Conservation (phyloP, 768 basidiomycete genomes). For the Cubamyces sp. region DNA sequence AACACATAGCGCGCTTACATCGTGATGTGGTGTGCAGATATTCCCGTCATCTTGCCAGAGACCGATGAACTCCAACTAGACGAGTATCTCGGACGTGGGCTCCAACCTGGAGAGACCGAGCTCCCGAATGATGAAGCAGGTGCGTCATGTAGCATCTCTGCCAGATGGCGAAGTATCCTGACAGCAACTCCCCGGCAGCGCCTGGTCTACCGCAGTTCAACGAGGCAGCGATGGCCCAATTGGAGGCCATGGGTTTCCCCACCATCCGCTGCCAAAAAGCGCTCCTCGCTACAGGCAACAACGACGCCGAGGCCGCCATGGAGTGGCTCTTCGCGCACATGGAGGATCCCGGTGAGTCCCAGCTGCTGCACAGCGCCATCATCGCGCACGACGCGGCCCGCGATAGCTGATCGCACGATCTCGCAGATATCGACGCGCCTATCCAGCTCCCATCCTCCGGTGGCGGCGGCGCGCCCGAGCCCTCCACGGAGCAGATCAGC, state of each 20-base stretch:
- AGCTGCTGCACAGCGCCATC: background rate
- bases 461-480: slow-evolving; percentile 49
- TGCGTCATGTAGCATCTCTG: slow-evolving; percentile 20
- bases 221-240: slow-evolving; percentile 68
- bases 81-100: slow-evolving; percentile 67
- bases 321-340: slow-evolving; percentile 95
- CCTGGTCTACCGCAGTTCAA: slow-evolving; percentile 69
- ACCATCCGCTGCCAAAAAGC: slow-evolving; percentile 86
- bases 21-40: slow-evolving; percentile 62
- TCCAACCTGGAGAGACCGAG: slow-evolving; percentile 58
- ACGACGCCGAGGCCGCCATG: slow-evolving; percentile 82
- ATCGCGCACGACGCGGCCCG: background rate
- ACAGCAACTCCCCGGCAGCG: slow-evolving; percentile 27
- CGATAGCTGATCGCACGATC: too few relatives aligned
- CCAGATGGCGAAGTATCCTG: background rate
- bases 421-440: slow-evolving; percentile 83
- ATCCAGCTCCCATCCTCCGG: slow-evolving; percentile 44
- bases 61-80: slow-evolving; percentile 64
- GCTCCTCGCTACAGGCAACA: slow-evolving; percentile 82
- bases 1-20: background rate
- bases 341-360: slow-evolving; percentile 81
- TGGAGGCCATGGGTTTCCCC: slow-evolving; percentile 94
- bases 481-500: slow-evolving; percentile 67
- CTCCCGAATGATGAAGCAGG: slow-evolving; percentile 59
- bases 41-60: slow-evolving; percentile 75